Conservation (phyloP, 2,329 filamentous ascomycete species). For the Metarhizium album region DNA sequence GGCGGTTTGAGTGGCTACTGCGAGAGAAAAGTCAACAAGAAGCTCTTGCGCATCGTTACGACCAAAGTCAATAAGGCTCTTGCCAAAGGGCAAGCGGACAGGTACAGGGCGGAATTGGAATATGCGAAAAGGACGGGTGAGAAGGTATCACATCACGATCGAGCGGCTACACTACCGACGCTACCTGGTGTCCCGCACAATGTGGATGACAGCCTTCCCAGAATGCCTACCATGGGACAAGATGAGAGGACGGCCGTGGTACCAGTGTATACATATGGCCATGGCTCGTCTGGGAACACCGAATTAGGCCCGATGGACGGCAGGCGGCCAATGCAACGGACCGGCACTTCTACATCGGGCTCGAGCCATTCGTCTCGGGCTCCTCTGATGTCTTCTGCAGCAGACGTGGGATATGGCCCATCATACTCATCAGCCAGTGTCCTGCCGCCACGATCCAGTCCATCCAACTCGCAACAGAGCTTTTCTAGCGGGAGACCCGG, state of each 20-base stretch:
- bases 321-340: slow-evolving; percentile 36
- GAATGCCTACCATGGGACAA: slow-evolving; percentile 48
- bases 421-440: slow-evolving; percentile 26
- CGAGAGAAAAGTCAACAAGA: slow-evolving; percentile 78
- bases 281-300: slow-evolving; percentile 40
- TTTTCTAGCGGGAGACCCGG: slow-evolving; percentile 12
- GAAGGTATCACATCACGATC: slow-evolving; percentile 31
- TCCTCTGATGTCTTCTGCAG: slow-evolving; percentile 49
- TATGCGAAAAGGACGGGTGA: slow-evolving; percentile 44
- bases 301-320: slow-evolving; percentile 44
- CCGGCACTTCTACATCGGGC: slow-evolving; percentile 44
- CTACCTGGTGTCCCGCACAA: slow-evolving; percentile 29
- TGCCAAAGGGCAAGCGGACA: slow-evolving; percentile 60
- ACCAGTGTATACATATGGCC: slow-evolving; percentile 50
- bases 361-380: slow-evolving; percentile 55
- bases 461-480: slow-evolving; percentile 25
- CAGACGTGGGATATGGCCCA: slow-evolving; percentile 45
- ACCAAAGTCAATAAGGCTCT: slow-evolving; percentile 82
- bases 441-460: slow-evolving; percentile 24
- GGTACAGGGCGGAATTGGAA: slow-evolving; percentile 38
- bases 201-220: slow-evolving; percentile 38
- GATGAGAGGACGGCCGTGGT: slow-evolving; percentile 52
- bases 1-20: slow-evolving; percentile 78
- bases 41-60: slow-evolving; percentile 74
- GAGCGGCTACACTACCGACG: slow-evolving; percentile 59